Evolutionary conservation across 257 asterid genomes (phyloP).

Genomic region (Solanum sejunctum): DNA sequence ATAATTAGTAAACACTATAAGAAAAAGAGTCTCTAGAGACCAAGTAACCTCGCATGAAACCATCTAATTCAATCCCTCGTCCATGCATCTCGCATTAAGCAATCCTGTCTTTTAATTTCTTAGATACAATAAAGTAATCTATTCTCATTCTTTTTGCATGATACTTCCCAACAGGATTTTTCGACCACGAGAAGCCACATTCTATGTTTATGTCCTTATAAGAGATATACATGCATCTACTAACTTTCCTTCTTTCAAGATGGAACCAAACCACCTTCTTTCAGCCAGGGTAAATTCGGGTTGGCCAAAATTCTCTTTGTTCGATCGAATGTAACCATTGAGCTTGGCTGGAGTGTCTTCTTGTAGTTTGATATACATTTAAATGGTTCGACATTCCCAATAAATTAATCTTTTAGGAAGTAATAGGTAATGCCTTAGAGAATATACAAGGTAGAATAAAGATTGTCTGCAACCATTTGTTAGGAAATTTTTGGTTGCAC

Average conservation of each 20-base stretch:
- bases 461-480: neutral
- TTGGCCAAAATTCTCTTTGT: slow-evolving; percentile 67
- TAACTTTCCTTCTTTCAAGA: slow-evolving; percentile 71
- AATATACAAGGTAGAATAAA: neutral
- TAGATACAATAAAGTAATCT: slow-evolving; percentile 70
- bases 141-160: slow-evolving; percentile 98
- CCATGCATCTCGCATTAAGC: slow-evolving; percentile 73
- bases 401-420: neutral
- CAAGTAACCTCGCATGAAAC: slow-evolving; percentile 4
- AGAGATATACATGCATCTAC: slow-evolving; percentile 73
- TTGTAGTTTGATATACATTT: neutral
- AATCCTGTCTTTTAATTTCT: slow-evolving; percentile 56
- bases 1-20: too few relatives aligned
- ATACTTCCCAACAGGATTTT: slow-evolving; percentile 92
- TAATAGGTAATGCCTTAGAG: neutral
- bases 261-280: slow-evolving; percentile 67
- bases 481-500: neutral
- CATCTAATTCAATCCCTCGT: slow-evolving; percentile 65
- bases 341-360: neutral
- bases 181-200: slow-evolving; percentile 94
- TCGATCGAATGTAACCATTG: too few relatives aligned
- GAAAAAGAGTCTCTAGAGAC: too few relatives aligned
- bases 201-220: slow-evolving; percentile 70
- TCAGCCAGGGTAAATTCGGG: slow-evolving; percentile 91
- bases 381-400: neutral